Evolutionary conservation across 31 red algal genomes (phyloP), one percentile per base, ranked within the genome.

Genomic region (Odonthalia washingtoniensis): DNA sequence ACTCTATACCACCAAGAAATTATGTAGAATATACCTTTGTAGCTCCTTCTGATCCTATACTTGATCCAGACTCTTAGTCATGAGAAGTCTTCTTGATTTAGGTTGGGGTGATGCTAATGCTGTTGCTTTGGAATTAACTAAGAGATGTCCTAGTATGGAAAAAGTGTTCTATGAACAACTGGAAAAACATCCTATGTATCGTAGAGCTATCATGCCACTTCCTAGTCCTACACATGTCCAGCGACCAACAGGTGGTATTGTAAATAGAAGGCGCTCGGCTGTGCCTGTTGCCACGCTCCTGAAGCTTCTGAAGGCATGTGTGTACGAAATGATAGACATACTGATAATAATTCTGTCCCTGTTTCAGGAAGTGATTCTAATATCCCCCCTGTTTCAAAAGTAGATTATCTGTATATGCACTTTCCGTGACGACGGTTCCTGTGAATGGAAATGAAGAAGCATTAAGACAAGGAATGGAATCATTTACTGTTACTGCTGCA

Each of bases 121-220:
- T 24, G 77, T 99, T 68, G 52, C 57, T 30, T 38, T 37, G 0
- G 88, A 89, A 44, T 84, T 99, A 1, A 83, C 86, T 1, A 78
- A 81, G 32, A 57, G 57, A n/a, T 88, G 91, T 32, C 86, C 84
- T 14, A 96, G 90, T 41, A 87, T 98, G 81, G 96, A 95, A 43
- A 90, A 93, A 70, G 96, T 95, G 2, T 98, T 98, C 69, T 98
- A 98, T 66, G 37, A 75, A 26, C 96, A 98, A 57, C 90, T 98
- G 39, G 87, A 93, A 73, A 46, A 57, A 21, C 95, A 95, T 44
- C 93, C 93, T 14, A 89, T 95, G 86, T 95, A 90, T 63, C 74
- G 66, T 35, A 61, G 77, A 36, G 69, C 76, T 30, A 26, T 77
- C 6, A 30, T 75, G 5, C 81, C 69, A 9, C 49, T 74, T 18